Percentiles rank a stretch among this genome's conserved stretches.
phyloP scores from a whole-genome alignment of 1,284 basidiomycete species.

The Cutaneotrichosporon cyanovorans region DNA sequence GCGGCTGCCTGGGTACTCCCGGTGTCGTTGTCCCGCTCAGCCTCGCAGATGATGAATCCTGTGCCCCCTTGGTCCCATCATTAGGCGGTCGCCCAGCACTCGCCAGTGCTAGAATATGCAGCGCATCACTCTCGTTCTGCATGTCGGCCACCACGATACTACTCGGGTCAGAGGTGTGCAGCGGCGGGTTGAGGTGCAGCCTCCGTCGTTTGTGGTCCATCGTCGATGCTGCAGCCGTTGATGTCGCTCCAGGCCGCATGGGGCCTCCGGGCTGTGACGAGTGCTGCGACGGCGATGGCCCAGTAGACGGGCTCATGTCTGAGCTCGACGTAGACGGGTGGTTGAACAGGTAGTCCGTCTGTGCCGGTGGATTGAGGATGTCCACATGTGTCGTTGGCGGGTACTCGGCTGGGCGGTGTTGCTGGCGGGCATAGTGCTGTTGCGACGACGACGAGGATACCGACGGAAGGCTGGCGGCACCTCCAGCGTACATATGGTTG shows the following conservation, averaged over 20 bases:
- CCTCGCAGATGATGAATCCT: not conserved
- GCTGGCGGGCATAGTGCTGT: no score
- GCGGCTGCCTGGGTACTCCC: not conserved
- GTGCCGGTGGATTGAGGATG: conserved; percentile 12
- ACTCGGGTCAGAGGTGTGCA: conserved; percentile 34
- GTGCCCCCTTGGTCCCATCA: not conserved
- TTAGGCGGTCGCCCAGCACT: conserved; percentile 19
- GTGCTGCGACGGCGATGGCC: not conserved
- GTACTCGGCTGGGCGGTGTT: not conserved
- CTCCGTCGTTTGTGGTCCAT: conserved; percentile 23
- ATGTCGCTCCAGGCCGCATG: no score
- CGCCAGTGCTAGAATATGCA: conserved; percentile 44
- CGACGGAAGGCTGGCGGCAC: no score
- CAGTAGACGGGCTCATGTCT: conserved; percentile 16
- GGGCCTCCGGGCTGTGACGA: not conserved
- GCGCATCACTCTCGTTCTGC: conserved; percentile 45
- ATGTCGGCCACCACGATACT: conserved; percentile 44
- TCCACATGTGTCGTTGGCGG: conserved; percentile 6
- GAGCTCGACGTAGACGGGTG: conserved; percentile 11
- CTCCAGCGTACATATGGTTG: no score
- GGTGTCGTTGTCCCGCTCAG: conserved; percentile 1
- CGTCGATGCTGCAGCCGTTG: no score
- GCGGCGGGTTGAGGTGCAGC: conserved; percentile 30
- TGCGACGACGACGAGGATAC: no score
- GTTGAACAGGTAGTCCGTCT: conserved; percentile 15